Base-by-base conservation (phyloP, 2,329 filamentous ascomycete genomes). In the Sporothrix schenckii region DNA sequence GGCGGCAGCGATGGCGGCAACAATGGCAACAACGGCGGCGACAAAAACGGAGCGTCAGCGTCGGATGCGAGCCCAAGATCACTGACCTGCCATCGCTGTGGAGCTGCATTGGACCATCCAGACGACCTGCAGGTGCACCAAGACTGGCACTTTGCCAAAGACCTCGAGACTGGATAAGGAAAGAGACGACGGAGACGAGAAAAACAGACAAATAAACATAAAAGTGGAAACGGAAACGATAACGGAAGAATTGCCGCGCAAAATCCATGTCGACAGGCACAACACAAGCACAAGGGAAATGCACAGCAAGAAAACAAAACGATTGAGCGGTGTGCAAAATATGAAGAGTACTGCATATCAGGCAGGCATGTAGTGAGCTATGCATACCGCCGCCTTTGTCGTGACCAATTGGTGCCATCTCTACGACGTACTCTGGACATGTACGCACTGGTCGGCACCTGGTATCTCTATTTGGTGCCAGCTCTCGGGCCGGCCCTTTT, bases 121-220 rank as follows among this genome's bases (percentile, higher is more conserved):
- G 87, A 90, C 70, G 85, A 86, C 75, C 77, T 88, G 61, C 86
- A 89, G 74, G 94, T 92, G 80, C 95, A 99, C 79, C 84, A 90
- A 69, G 95, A 99, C 79, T 98, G 94, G 90, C 95, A 99, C 80
- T 91, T 97, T 80, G 95, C 95, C 60, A 92, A 92, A 80, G 91
- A 94, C 75, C 84, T 99, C 41, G 90, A 94, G 68, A 63, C 68
- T n/a, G 58, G 56, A 14, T 69, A 27, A 30, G 74, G 34, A 89
- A 93, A 74, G 86, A 88, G 3, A 50, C 44, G 49, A 50, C 4
- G 5, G 80, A 84, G 70, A 84, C 89, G 74, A 21, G 3, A 14
- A 9, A 66, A 41, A 58, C 11, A 19, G n/a, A 27, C 54, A 54
- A 0, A 24, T 5, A 54, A 44, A 4, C 9, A 66, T 13, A 21